Percentiles rank a stretch among this genome's conserved stretches.
phyloP scores from a whole-genome alignment of 2,329 filamentous ascomycete species.

The Aspergillus sp. region DNA sequence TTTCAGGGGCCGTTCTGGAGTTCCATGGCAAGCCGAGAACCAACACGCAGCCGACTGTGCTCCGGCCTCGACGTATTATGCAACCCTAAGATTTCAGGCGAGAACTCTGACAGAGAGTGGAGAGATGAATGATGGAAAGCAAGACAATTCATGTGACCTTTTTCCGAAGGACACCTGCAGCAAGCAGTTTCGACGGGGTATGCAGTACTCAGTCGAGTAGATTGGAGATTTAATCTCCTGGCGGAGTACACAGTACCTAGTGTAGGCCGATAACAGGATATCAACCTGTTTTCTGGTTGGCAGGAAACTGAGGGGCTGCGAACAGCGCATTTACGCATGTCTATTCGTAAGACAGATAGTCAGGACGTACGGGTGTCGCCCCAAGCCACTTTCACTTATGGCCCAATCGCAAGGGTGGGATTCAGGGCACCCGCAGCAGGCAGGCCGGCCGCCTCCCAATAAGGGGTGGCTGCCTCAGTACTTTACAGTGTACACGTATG shows the following conservation, averaged over 20 bases:
- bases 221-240: background rate
- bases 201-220: background rate
- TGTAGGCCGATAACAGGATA: background rate
- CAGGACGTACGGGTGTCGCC: background rate
- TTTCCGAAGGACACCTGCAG: no score
- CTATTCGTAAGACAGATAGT: background rate
- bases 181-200: no score
- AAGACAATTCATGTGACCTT: no score
- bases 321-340: slow-evolving; percentile 10
- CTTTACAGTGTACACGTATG: background rate
- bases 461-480: background rate
- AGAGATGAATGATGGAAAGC: no score
- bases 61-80: background rate
- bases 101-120: no score
- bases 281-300: background rate
- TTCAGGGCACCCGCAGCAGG: background rate
- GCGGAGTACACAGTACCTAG: background rate
- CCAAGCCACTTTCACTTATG: slow-evolving; percentile 5
- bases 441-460: slow-evolving; percentile 1
- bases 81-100: background rate
- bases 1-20: slow-evolving; percentile 29
- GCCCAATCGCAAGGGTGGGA: background rate
- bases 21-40: slow-evolving; percentile 8
- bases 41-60: background rate
- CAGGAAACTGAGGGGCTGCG: slow-evolving; percentile 1